Percentiles rank a stretch among this genome's conserved stretches.
Evolutionary conservation across 2,329 filamentous ascomycete genomes (phyloP).

Genomic region (Berkeleyomyces basicola): DNA sequence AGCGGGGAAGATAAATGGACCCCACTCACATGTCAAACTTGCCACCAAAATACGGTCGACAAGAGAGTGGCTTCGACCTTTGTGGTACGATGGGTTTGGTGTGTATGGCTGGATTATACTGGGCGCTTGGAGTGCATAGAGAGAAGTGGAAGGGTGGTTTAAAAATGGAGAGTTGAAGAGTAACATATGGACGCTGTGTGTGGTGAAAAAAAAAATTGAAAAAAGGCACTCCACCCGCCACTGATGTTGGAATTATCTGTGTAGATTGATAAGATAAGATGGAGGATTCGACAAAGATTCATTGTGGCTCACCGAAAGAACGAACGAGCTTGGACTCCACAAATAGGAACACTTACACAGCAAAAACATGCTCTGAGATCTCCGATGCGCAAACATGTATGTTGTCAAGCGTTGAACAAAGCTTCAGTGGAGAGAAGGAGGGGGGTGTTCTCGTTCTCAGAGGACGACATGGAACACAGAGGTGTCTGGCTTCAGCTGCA

Average conservation of each 20-base stretch:
- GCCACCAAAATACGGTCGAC: too few relatives aligned
- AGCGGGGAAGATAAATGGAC: too few relatives aligned
- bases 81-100: neutral
- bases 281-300: neutral
- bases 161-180: neutral
- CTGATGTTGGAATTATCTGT: neutral
- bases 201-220: too few relatives aligned
- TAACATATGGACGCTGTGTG: neutral
- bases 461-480: too few relatives aligned
- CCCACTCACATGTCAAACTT: too few relatives aligned
- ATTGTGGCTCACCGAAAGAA: neutral
- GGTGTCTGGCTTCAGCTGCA: too few relatives aligned
- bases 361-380: neutral
- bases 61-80: too few relatives aligned
- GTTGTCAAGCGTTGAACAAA: too few relatives aligned
- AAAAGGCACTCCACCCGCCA: neutral
- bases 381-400: neutral
- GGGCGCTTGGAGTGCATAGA: too few relatives aligned
- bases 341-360: neutral
- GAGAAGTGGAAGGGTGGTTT: too few relatives aligned
- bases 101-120: neutral
- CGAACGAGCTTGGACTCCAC: neutral
- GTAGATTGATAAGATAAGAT: slow-evolving; percentile 11
- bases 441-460: too few relatives aligned
- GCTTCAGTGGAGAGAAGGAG: too few relatives aligned